Conservation (phyloP, 768 basidiomycete species). For the Phlegmacium glaucopus region DNA sequence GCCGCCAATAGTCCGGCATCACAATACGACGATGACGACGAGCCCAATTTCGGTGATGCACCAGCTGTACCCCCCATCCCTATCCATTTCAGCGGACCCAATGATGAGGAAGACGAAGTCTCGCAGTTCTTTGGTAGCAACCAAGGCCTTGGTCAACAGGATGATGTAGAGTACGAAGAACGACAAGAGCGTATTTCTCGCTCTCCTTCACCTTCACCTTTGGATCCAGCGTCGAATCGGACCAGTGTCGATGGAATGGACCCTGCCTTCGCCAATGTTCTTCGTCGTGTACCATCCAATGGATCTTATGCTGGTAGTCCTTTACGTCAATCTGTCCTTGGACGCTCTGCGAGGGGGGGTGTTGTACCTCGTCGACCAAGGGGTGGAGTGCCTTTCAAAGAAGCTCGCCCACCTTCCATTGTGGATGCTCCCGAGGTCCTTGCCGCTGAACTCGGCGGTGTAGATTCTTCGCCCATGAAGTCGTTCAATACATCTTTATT, state of each 20-base stretch:
- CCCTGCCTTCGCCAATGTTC: slow-evolving; percentile 76
- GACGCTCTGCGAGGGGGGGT: slow-evolving; percentile 47
- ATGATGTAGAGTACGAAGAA: slow-evolving; percentile 18
- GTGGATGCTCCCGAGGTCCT: slow-evolving; percentile 72
- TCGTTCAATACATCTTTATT: slow-evolving; percentile 27
- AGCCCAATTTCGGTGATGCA: slow-evolving; percentile 26
- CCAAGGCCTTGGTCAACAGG: slow-evolving; percentile 22
- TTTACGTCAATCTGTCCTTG: slow-evolving; percentile 54
- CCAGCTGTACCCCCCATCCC: slow-evolving; percentile 43
- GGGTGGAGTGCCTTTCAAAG: slow-evolving; percentile 68
- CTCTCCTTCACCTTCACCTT: slow-evolving; percentile 29
- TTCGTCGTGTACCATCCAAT: slow-evolving; percentile 54
- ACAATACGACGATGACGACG: slow-evolving; percentile 41
- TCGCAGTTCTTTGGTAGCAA: slow-evolving; percentile 32
- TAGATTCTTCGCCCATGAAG: slow-evolving; percentile 34
- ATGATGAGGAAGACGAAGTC: slow-evolving; percentile 37
- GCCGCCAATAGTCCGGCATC: slow-evolving; percentile 52
- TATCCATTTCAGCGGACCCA: slow-evolving; percentile 30
- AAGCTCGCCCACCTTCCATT: slow-evolving; percentile 66
- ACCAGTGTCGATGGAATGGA: slow-evolving; percentile 86
- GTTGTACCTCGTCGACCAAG: slow-evolving; percentile 50
- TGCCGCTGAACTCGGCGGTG: slow-evolving; percentile 52
- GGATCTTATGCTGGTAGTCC: slow-evolving; percentile 54
- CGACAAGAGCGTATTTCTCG: slow-evolving; percentile 18
- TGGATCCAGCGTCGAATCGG: slow-evolving; percentile 47